phyloP scores from a whole-genome alignment of 257 asterid species.

The Galeopsis tetrahit region DNA sequence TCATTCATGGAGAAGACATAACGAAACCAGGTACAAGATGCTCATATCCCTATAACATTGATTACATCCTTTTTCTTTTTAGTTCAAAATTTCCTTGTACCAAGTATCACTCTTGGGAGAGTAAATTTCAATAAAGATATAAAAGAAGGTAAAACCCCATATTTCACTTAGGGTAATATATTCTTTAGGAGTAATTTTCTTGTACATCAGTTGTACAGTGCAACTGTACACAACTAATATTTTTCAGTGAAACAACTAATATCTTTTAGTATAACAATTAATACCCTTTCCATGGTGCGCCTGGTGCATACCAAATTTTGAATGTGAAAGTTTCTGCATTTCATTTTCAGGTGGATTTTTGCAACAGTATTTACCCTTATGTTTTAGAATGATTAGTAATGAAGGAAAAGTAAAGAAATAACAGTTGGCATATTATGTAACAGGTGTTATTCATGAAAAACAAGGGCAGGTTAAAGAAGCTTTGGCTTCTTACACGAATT shows the following conservation, averaged over 20 bases:
- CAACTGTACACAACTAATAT: too few relatives aligned
- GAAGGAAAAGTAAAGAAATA: neutral
- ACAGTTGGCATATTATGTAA: slow-evolving; percentile 7
- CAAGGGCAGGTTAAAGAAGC: slow-evolving; percentile 68
- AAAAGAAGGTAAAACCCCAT: neutral
- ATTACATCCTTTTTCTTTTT: neutral
- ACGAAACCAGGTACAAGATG: neutral
- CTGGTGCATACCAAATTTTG: neutral
- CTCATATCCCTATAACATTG: neutral
- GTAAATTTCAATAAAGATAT: neutral
- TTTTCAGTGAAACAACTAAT: too few relatives aligned
- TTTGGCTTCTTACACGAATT: slow-evolving; percentile 64
- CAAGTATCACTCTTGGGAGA: too few relatives aligned
- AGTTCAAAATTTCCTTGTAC: neutral
- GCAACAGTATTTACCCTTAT: neutral
- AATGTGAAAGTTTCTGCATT: neutral
- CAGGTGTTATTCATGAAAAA: slow-evolving; percentile 79
- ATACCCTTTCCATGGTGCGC: too few relatives aligned
- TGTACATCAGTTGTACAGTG: too few relatives aligned
- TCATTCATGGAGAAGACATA: too few relatives aligned
- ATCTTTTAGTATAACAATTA: too few relatives aligned
- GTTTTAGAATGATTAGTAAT: neutral
- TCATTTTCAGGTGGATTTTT: neutral
- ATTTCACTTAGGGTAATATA: neutral
- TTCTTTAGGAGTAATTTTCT: neutral